These are phyloP conservation scores for Penicillium cataractarum DNA, from an alignment of 495 filamentous ascomycete genomes.

Conservation along the genomic window DNA sequence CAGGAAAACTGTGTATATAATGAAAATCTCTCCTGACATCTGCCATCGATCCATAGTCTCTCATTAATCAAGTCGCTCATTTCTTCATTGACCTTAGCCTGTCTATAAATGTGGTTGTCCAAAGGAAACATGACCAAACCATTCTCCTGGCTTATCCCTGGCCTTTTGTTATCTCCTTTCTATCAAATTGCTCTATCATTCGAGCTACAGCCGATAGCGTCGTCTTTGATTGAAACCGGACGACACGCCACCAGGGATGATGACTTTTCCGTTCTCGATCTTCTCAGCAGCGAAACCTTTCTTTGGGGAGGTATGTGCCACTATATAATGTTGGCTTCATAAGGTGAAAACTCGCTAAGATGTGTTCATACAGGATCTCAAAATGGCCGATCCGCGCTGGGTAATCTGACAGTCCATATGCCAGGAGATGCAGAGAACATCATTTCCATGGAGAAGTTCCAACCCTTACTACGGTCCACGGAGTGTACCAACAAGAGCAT, in stretches of 20 bases:
- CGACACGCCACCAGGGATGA: neutral
- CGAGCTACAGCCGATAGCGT: neutral
- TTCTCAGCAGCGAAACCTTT: constrained; percentile 2
- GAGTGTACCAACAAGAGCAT: neutral
- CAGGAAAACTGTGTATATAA: neutral
- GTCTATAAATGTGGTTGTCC: neutral
- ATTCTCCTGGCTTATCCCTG: neutral
- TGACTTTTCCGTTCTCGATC: neutral
- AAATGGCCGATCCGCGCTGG: constrained; percentile 3
- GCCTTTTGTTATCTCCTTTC: neutral
- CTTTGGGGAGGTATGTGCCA: neutral
- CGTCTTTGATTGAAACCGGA: neutral
- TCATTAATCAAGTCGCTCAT: neutral
- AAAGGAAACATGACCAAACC: neutral
- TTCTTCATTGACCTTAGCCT: neutral
- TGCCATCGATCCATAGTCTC: neutral
- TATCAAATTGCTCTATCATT: neutral
- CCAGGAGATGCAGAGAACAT: constrained; percentile 4
- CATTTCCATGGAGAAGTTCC: constrained; percentile 4
- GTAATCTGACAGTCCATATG: constrained; percentile 2
- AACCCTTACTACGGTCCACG: neutral
- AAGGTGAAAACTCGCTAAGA: neutral
- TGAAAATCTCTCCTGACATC: neutral
- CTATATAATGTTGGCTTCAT: neutral
- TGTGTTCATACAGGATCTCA: neutral